Conservation (phyloP, 306 rosid species). For the Fragaria ananassa region DNA sequence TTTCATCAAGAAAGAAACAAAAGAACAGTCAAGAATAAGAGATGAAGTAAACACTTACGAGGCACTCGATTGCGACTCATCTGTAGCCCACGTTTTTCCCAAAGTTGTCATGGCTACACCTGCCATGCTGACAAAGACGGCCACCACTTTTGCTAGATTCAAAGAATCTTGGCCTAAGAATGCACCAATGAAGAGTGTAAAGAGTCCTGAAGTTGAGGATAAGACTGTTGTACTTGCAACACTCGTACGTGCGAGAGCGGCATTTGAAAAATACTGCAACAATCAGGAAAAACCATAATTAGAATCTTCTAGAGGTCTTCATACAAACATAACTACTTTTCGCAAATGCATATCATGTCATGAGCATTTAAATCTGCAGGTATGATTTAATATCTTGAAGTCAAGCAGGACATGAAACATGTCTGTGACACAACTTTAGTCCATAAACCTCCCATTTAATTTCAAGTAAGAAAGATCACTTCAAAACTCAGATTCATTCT, state of each 20-base stretch:
- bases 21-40: constrained; percentile 9
- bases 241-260: constrained; percentile 97
- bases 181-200: constrained; percentile 90
- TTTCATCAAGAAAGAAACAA: constrained; percentile 5
- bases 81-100: constrained; percentile 96
- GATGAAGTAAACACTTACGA: constrained; percentile 47
- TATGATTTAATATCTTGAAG: neutral
- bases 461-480: neutral
- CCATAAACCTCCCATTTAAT: neutral
- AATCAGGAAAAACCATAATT: neutral
- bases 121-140: constrained; percentile 92
- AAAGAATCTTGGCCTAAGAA: constrained; percentile 83
- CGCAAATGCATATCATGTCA: neutral
- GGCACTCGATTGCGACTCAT: constrained; percentile 46
- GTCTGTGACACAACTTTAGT: neutral
- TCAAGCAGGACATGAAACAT: neutral
- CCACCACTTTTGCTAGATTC: constrained; percentile 71
- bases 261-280: constrained; percentile 93
- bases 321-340: neutral
- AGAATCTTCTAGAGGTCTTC: constrained; percentile 16
- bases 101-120: constrained; percentile 94
- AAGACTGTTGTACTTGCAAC: constrained; percentile 96
- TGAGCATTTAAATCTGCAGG: neutral
- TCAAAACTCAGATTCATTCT: neutral
- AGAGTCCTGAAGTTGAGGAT: constrained; percentile 97